Evolutionary conservation across 1,139 yeast genomes (phyloP), one percentile per base, ranked within the genome.

Genomic region (Magnusiomyces paraingens): DNA sequence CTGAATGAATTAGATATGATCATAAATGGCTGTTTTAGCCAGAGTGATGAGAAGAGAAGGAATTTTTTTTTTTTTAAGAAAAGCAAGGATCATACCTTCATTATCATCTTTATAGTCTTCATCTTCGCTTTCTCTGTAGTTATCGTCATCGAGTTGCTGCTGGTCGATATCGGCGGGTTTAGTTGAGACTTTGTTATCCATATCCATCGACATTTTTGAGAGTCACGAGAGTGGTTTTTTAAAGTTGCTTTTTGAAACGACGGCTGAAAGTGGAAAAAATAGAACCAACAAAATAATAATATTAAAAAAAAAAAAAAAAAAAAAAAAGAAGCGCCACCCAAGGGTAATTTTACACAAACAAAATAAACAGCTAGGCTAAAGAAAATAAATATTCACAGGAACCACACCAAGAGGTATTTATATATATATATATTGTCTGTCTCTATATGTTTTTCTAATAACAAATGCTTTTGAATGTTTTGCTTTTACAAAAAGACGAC

Each of bases 91-190:
- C 43, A 14, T 32, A 21, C 49, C 41, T 21, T 43, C 29, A 53
- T 59, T 51, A 39, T 58, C 63, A 56, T 11, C 63, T 61, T 26
- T 50, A 41, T 77, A 83, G 60, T 83, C 88, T 52, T 80, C 85
- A 57, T 82, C 86, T 44, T 82, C 87, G 52, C 82, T 84, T 59
- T 83, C 88, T 45, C 76, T 73, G 56, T 81, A 80, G 11, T 66
- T 69, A 29, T 66, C 73, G 35, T 72, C 78, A 5, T 68, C 56
- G 11, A 45, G 21, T 15, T 32, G 39, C 2, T 21, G 35, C n/a
- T 26, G 32, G 32, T 26, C 32, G 8, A 26, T 26, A 26, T 26
- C 32, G 32, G 4, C 32, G 8, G 32, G 32, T 26, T 26, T 26
- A 26, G 32, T 26, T 26, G 32, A 26, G 32, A 26, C 8, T 26